Base-by-base conservation (phyloP, 306 rosid genomes). In the Gynostemma pentaphyllum region DNA sequence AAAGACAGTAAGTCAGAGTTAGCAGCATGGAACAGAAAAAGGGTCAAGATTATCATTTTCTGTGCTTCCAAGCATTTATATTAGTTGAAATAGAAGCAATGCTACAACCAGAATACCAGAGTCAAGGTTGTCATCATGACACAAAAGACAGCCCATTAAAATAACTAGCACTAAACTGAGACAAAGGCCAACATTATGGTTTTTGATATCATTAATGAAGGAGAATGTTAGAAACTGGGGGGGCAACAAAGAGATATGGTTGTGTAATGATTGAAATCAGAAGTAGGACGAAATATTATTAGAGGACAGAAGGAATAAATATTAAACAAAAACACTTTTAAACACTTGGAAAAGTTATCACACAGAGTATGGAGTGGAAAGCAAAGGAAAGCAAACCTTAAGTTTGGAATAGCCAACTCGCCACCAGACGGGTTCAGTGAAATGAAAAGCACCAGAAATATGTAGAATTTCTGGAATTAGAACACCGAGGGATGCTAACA, bases 381-480 rank as follows among this genome's bases (percentile, higher is more conserved):
- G 67, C 39, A 28, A 12, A 16, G 37, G 53, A 18, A 48, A 67
- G 62, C 70, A 62, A 48, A 87, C 97, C 96, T 82, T 75, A 75
- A 91, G 92, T 72, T 91, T 91, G 40, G 98, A 83, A 80, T 88
- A 91, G 62, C 96, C 98, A 71, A 88, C 98, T 48, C 92, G 86
- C 98, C 98, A 86, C 98, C 98, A 91, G 28, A 91, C 83, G 32
- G 98, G 96, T 75, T 91, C 96, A 15, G 71, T 89, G 69, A 91
- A 91, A 81, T 91, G 92, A 82, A 85, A 83, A 67, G 82, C 79
- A 75, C 96, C 96, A 40, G 48, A 61, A 10, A 83, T 73, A 74
- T 91, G 85, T 63, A 88, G 79, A 55, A 80, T 72, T 80, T 91
- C 98, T 21, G 95, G 98, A 80, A 91, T 37, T 66, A 91, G 75